Base-by-base conservation (phyloP, 441 rosid genomes). In the Erysimum cheiri region DNA sequence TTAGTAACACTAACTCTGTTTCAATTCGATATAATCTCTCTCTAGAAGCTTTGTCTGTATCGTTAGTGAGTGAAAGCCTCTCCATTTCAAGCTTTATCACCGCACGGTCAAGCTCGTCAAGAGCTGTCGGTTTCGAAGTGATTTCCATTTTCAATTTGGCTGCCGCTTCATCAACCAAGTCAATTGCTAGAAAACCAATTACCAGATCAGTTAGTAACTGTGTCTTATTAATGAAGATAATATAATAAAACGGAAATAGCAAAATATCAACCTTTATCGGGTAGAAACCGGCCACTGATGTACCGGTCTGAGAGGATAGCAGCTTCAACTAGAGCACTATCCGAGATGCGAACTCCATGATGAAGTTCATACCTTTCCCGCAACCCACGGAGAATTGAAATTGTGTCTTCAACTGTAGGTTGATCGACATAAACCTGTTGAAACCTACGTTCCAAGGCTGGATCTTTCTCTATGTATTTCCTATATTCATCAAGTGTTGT, bases 61-160 rank as follows among this genome's bases (percentile, higher is more conserved):
- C 98, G 64, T 91, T 91, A 54, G 82, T 85, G 44, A 91, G 93
- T 50, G 99, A 88, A 0, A 96, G 82, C 70, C 90, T 91, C 87
- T 92, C 99, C 98, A 95, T 95, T 82, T 95, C 99, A 46, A 95
- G 84, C 79, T 95, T 95, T 71, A 92, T 52, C 36, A 92, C 95
- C 0, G 98, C 78, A 22, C 99, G 94, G 75, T 96, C 85, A 64
- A 96, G 92, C 85, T 93, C 99, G 69, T 96, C 98, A 26, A 96
- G 96, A 43, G 90, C 96, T 68, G 97, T 93, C 49, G 99, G 99
- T 75, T 93, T 96, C 19, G 99, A 93, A 31, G 98, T 91, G 48
- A 96, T 96, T 77, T 96, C 98, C 99, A 93, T 96, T 75, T 88
- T 95, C 78, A 95, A 64, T 77, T 95, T 95, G 33, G 96, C 98